phyloP scores from a whole-genome alignment of 2,329 filamentous ascomycete genomes.

The Nemania abortiva region DNA sequence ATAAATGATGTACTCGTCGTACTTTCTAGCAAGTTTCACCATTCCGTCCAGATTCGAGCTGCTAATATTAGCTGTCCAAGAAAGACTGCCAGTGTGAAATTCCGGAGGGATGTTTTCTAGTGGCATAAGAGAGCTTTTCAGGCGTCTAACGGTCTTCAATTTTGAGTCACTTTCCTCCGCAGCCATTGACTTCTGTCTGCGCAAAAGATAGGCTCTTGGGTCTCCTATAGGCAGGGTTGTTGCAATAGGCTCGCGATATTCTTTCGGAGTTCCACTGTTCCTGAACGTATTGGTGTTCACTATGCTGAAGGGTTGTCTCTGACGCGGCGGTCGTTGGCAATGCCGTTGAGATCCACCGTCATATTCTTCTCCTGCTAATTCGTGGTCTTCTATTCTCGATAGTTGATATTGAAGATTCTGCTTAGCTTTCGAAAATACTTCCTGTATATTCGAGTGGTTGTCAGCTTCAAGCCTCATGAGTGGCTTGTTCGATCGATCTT shows the following conservation, averaged over 20 bases:
- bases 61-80: constrained; percentile 23
- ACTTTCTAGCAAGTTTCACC: constrained; percentile 31
- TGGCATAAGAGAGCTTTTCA: constrained; percentile 50
- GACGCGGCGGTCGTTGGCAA: constrained; percentile 14
- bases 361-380: not conserved
- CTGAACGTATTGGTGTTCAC: constrained; percentile 27
- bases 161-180: constrained; percentile 34
- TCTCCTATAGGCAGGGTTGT: constrained; percentile 47
- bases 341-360: not conserved
- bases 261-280: constrained; percentile 18
- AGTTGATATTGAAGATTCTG: constrained; percentile 38
- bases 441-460: constrained; percentile 10
- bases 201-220: constrained; percentile 51
- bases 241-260: constrained; percentile 44
- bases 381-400: constrained; percentile 26
- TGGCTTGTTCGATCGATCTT: not conserved
- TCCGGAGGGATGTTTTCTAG: constrained; percentile 45
- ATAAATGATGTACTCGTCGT: constrained; percentile 47
- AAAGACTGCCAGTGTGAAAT: constrained; percentile 42
- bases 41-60: constrained; percentile 31
- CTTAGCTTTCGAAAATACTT: constrained; percentile 36
- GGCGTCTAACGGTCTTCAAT: constrained; percentile 44
- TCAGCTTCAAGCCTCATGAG: not conserved
- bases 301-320: constrained; percentile 30
- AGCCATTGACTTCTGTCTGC: constrained; percentile 50